Conservation (phyloP, 2,329 filamentous ascomycete species). For the Cladosporium sp. region DNA sequence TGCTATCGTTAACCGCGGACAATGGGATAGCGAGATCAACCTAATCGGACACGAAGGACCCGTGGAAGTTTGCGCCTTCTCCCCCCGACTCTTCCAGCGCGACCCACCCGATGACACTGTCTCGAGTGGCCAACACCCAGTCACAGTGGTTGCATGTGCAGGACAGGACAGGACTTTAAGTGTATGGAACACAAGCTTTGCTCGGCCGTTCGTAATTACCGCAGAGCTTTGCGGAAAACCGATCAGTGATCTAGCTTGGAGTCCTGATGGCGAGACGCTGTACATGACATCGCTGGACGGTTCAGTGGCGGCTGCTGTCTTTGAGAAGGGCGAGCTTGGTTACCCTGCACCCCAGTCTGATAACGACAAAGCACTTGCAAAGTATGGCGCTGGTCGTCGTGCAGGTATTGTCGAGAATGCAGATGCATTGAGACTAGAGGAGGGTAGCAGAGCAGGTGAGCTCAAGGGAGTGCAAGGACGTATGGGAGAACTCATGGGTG, state of each 20-base stretch:
- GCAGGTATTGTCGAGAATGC: conserved; percentile 92
- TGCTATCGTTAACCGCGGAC: conserved; percentile 85
- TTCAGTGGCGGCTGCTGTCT: conserved; percentile 74
- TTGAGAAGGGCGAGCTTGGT: conserved; percentile 82
- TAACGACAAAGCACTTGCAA: conserved; percentile 87
- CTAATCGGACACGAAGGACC: conserved; percentile 95
- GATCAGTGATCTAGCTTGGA: conserved; percentile 92
- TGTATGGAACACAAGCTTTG: conserved; percentile 96
- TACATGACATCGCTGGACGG: conserved; percentile 88
- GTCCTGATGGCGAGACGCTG: conserved; percentile 80
- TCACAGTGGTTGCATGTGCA: conserved; percentile 94
- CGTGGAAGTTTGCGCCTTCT: conserved; percentile 96
- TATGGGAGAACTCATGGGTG: conserved; percentile 98
- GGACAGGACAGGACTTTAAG: conserved; percentile 95
- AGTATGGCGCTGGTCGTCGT: conserved; percentile 83
- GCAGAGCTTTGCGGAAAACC: conserved; percentile 87
- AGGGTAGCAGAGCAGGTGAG: conserved; percentile 82
- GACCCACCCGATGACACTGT: conserved; percentile 54
- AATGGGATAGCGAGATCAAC: conserved; percentile 96
- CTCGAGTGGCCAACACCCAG: conserved; percentile 44
- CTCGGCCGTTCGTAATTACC: conserved; percentile 81
- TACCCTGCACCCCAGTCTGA: conserved; percentile 82
- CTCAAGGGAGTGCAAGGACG: conserved; percentile 84
- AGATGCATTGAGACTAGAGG: conserved; percentile 80
- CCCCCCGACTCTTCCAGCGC: conserved; percentile 78